These are phyloP conservation scores for Phytophthora capsici DNA, from an alignment of 352 stramenopile species.

Conservation along the genomic window DNA sequence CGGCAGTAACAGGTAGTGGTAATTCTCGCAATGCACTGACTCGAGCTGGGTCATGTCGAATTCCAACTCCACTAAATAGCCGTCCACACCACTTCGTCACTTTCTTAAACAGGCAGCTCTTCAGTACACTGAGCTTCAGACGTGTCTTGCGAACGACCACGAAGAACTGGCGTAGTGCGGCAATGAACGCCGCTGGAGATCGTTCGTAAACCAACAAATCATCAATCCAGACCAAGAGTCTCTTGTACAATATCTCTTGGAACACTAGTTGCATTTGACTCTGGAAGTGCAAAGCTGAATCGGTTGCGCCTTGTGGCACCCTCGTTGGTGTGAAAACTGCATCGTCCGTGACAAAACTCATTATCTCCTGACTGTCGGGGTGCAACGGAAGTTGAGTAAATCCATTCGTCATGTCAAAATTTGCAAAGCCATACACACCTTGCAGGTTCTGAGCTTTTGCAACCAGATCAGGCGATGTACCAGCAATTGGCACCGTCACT, in stretches of 20 bases:
- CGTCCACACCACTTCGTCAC: slow-evolving; percentile 28
- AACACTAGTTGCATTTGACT: slow-evolving; percentile 24
- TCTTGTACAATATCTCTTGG: slow-evolving; percentile 1
- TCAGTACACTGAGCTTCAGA: slow-evolving; percentile 30
- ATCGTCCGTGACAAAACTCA: slow-evolving; percentile 35
- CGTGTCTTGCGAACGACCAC: slow-evolving; percentile 1
- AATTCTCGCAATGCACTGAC: background rate
- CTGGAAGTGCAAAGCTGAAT: slow-evolving; percentile 22
- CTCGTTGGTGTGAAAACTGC: slow-evolving; percentile 34
- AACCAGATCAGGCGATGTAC: slow-evolving; percentile 1
- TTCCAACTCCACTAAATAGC: slow-evolving; percentile 12
- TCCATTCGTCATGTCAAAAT: slow-evolving; percentile 30
- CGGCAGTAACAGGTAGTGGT: slow-evolving; percentile 4
- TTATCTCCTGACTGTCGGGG: slow-evolving; percentile 12
- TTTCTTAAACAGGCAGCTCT: slow-evolving; percentile 17
- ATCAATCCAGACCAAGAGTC: background rate
- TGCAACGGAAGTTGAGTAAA: slow-evolving; percentile 29
- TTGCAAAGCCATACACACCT: slow-evolving; percentile 10
- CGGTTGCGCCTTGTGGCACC: slow-evolving; percentile 4
- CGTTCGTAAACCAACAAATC: slow-evolving; percentile 15
- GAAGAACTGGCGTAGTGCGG: slow-evolving; percentile 15
- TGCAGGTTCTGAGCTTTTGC: slow-evolving; percentile 4
- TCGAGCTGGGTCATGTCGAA: slow-evolving; percentile 2
- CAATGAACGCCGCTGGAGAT: background rate
- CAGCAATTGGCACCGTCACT: slow-evolving; percentile 1